Base-by-base conservation (phyloP, 768 basidiomycete genomes). In the Dendrothele bispora region DNA sequence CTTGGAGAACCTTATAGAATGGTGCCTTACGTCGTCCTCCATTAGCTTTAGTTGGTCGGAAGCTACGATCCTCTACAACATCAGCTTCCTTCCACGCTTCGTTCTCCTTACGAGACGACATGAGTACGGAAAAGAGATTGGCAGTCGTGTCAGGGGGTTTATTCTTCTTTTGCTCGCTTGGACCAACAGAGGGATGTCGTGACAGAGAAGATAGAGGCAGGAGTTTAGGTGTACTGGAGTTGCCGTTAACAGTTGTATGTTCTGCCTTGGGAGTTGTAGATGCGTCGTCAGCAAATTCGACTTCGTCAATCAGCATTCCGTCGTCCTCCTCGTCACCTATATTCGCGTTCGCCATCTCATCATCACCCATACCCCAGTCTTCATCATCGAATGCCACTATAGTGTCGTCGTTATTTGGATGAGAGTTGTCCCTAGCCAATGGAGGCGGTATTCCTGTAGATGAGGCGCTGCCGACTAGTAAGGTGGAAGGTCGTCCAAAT, bases 1-100 rank as follows among this genome's bases (percentile, higher is more conserved):
- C 95, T 57, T 91, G 88, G 55, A 98, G 63, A 20, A 93, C 80
- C 69, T 98, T 99, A 70, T 95, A 98, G 62, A 98, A 98, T 0
- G 97, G 97, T 0, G 94, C 91, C 49, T 80, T 84, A 49, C 89
- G 72, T 24, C 89, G 76, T 25, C 72, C 69, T 24, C 74, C 73
- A 29, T 74, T 78, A 14, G 64, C 65, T 47, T 79, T 79, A 6
- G 65, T 72, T 2, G 72, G 63, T 14, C 71, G 73, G 50, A 73
- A 74, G 38, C 65, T 70, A 21, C 67, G 71, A 50, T 77, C 72
- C 51, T 84, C 82, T 1, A 65, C 70, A 14, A 67, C 62, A 15
- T 80, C 68, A 0, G 86, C 93, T 62, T 91, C 88, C 58, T 85
- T 88, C 94, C 95, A 98, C 2, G 81, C 80, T 50, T 84, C 83